Percentiles rank a stretch among this genome's conserved stretches.
phyloP scores from a whole-genome alignment of 164 flowering plant genomes.

The Aristolochia californica region DNA sequence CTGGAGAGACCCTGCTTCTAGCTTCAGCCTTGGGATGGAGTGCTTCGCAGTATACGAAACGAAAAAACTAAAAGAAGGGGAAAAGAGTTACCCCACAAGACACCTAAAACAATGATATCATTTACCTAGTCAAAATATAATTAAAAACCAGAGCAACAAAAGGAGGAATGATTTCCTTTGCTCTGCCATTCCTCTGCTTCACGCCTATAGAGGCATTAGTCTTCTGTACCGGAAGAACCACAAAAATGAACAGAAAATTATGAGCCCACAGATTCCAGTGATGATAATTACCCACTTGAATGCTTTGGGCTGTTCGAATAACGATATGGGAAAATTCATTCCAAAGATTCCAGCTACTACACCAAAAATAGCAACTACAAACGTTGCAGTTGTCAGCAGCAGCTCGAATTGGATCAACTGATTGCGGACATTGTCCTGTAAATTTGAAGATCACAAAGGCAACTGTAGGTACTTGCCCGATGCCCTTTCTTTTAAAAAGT shows the following conservation, averaged over 20 bases:
- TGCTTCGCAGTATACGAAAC: too few relatives aligned
- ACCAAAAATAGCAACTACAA: conserved; percentile 89
- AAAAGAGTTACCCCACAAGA: too few relatives aligned
- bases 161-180: too few relatives aligned
- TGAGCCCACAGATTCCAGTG: conserved; percentile 46
- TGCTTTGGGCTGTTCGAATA: conserved; percentile 49
- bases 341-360: conserved; percentile 96
- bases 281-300: conserved; percentile 80
- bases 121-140: too few relatives aligned
- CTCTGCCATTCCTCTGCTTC: background rate
- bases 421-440: conserved; percentile 91
- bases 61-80: too few relatives aligned
- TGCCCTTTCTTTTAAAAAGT: background rate
- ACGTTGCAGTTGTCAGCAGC: conserved; percentile 86
- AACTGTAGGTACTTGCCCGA: background rate
- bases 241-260: conserved; percentile 54
- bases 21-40: too few relatives aligned
- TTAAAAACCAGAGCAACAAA: too few relatives aligned
- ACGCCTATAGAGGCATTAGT: conserved; percentile 63
- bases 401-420: conserved; percentile 94
- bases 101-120: too few relatives aligned
- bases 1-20: too few relatives aligned
- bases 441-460: background rate
- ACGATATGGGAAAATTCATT: conserved; percentile 63
- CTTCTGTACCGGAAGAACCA: conserved; percentile 78